Base-by-base conservation (phyloP, 2,329 filamentous ascomycete species). In the Epichloe uncinata region DNA sequence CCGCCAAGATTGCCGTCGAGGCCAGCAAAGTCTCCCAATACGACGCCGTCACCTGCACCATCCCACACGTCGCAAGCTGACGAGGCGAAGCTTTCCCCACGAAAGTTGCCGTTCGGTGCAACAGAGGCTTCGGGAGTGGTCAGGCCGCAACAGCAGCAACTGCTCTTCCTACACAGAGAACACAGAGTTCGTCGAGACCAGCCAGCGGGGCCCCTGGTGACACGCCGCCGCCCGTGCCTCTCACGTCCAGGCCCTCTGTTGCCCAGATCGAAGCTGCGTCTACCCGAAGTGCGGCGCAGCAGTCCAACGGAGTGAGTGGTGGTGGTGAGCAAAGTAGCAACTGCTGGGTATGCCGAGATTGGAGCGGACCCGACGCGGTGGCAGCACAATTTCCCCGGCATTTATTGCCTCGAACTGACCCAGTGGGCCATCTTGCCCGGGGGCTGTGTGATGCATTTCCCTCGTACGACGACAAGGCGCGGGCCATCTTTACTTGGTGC, bases 401-500 rank as follows among this genome's bases (percentile, higher is more conserved):
- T 42, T 78, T 80, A 1, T 75, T 96, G 16, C 87, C 87, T 4
- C 69, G 73, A 16, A 67, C 71, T 15, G 75, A 80, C 42, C 81
- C 84, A 0, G 71, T 93, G 3, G 79, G 76, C 18, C 86, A 86
- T 69, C 74, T 98, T 22, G 89, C 90, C 0, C 76, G 79, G 47
- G 47, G 85, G 47, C 77, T 97, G 18, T 95, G 88, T 51, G 73
- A 75, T 4, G 84, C 85, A 0, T 96, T 97, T 61, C 68, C 80
- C 1, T 95, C 87, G 0, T 69, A 73, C 1, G 95, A 91, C 0
- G 91, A 97, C 66, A 96, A 96, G 69, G 91, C 93, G 2, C 78
- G 93, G 30, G 88, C 82, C 2, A 87, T 98, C 52, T 97, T 97
- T 63, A 87, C 86, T 1, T 98, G 93, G 93, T 81, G 90, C 40